These are phyloP conservation scores for Starmerella ratchasimensis DNA, from an alignment of 805 yeast genomes.

Conservation along the genomic window DNA sequence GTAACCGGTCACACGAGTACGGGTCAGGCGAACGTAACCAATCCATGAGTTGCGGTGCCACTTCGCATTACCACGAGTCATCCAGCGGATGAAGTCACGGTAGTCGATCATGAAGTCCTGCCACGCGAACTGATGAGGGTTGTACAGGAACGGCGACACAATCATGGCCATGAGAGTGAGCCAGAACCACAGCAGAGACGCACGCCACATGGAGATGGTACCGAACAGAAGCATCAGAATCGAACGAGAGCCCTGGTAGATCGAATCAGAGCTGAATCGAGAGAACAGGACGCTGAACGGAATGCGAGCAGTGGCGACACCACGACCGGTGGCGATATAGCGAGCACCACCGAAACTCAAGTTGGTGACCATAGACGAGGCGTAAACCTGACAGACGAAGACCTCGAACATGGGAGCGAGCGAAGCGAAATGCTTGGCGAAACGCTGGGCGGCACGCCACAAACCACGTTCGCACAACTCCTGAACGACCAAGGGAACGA, in stretches of 20 bases:
- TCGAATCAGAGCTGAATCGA: constrained; percentile 59
- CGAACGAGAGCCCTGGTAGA: constrained; percentile 62
- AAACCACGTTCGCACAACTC: constrained; percentile 78
- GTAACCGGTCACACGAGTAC: constrained; percentile 87
- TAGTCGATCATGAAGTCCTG: constrained; percentile 92
- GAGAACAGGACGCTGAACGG: constrained; percentile 63
- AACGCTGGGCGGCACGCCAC: constrained; percentile 56
- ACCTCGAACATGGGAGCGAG: constrained; percentile 88
- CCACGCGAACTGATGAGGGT: constrained; percentile 96
- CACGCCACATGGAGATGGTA: constrained; percentile 78
- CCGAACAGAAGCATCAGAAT: constrained; percentile 62
- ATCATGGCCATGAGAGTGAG: constrained; percentile 74
- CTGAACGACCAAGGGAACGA: constrained; percentile 75
- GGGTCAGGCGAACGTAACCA: constrained; percentile 52
- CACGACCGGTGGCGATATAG: constrained; percentile 86
- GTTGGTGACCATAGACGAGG: constrained; percentile 61
- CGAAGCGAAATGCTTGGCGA: constrained; percentile 63
- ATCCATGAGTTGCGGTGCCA: constrained; percentile 70
- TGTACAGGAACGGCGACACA: constrained; percentile 86
- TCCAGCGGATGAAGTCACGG: constrained; percentile 83
- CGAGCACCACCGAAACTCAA: constrained; percentile 83
- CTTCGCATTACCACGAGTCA: constrained; percentile 61
- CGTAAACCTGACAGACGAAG: constrained; percentile 85
- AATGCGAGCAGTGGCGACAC: constrained; percentile 74
- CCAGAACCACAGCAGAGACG: constrained; percentile 96